These are phyloP conservation scores for Stachybotrys echinatus DNA, from an alignment of 2,329 filamentous ascomycete genomes.

Conservation along the genomic window DNA sequence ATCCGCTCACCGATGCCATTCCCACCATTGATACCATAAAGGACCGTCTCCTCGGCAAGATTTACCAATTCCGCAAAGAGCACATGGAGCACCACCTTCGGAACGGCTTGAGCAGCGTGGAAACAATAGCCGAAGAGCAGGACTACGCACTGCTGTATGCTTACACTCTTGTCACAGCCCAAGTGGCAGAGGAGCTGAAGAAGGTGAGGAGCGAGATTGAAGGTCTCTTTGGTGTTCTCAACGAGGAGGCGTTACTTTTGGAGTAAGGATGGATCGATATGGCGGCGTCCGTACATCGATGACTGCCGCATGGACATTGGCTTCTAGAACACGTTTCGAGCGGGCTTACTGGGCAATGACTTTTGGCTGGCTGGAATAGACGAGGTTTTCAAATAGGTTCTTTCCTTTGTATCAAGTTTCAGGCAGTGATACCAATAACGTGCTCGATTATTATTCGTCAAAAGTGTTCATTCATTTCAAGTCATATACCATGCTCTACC, in stretches of 20 bases:
- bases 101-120: conserved; percentile 18
- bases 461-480: not conserved
- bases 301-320: not conserved
- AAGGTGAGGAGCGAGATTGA: conserved; percentile 58
- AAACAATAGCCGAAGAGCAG: conserved; percentile 55
- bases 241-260: conserved; percentile 53
- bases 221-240: conserved; percentile 56
- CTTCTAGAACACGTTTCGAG: too few species aligned
- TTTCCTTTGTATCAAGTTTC: not conserved
- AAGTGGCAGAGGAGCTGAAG: conserved; percentile 60
- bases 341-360: too few species aligned
- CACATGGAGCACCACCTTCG: conserved; percentile 35
- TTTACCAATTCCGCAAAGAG: conserved; percentile 79
- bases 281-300: not conserved
- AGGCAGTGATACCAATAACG: not conserved
- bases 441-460: not conserved
- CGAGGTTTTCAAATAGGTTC: too few species aligned
- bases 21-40: conserved; percentile 77
- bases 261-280: conserved; percentile 42
- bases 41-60: conserved; percentile 78
- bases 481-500: not conserved
- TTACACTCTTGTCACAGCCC: conserved; percentile 68
- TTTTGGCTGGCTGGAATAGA: too few species aligned
- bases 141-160: conserved; percentile 93
- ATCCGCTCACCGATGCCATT: conserved; percentile 82